Base-by-base conservation (phyloP, 2,329 filamentous ascomycete species). In the Fusarium concolor region DNA sequence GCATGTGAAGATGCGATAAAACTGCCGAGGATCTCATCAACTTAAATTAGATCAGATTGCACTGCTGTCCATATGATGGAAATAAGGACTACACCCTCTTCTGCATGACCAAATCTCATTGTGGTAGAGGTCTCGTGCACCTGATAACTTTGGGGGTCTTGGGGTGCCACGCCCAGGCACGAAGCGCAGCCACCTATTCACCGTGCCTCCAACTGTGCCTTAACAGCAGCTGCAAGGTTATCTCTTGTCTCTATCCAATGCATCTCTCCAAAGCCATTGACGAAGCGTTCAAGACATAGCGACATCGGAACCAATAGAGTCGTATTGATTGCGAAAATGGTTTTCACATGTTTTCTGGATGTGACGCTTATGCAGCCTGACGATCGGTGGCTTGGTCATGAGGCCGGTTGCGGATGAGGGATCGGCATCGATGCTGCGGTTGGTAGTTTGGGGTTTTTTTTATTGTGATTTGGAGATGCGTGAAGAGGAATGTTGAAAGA, bases 351-450 rank as follows among this genome's bases (percentile, higher is more conserved):
- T 47, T 49, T 10, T n/a, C 17, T 15, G 17, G 10, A 56, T 60
- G 64, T 24, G 42, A 55, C 65, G 39, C 24, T 55, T 33, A 68
- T 68, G 66, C 61, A 62, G 4, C 22, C 26, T 42, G 66, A 44
- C 65, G 66, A 68, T 68, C 66, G 10, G 65, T 68, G 65, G 65
- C 65, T 62, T 57, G 61, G 52, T 68, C 66, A 68, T n/a, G 33
- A 39, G 38, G 62, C 62, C 49, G 44, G 47, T 50, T 55, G 60
- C 29, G 56, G 20, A 26, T 18, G 33, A 10, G 3, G 18, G 33
- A 39, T 67, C 50, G 44, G 58, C 43, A 20, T 51, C 15, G 31
- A 42, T 38, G 33, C 28, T 37, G 12, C 24, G 22, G 37, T 20
- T 22, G 18, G 28, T 3, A 46, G 43, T 35, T 39, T 28, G 26